Conservation (phyloP, 768 basidiomycete species). For the Serendipita vermifera region DNA sequence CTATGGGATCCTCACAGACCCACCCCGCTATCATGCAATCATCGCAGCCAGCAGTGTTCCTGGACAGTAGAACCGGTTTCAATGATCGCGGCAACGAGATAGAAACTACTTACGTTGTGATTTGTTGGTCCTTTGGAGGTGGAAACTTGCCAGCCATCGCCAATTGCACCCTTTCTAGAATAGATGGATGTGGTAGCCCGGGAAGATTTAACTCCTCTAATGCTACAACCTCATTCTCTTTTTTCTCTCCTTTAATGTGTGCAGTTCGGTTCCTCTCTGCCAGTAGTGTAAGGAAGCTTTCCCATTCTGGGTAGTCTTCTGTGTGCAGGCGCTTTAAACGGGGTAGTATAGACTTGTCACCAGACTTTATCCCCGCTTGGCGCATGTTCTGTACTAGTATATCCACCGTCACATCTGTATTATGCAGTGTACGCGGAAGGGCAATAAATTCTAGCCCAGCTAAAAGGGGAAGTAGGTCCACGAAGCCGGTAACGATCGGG, state of each 20-base stretch:
- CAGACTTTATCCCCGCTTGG: too few relatives aligned
- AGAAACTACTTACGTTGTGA: too few relatives aligned
- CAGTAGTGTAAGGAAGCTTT: not conserved
- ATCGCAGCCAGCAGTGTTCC: not conserved
- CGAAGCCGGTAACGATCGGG: not conserved
- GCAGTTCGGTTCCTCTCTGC: not conserved
- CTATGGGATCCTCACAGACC: not conserved
- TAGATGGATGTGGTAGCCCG: not conserved
- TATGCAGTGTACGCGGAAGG: not conserved
- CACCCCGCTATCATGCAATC: slow-evolving; percentile 1
- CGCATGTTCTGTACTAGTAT: not conserved
- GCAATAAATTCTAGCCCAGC: not conserved
- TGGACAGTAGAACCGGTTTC: too few relatives aligned
- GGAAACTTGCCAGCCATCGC: not conserved
- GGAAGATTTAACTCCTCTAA: not conserved
- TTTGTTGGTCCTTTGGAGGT: too few relatives aligned
- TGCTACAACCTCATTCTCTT: not conserved
- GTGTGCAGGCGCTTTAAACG: not conserved
- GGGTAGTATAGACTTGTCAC: not conserved
- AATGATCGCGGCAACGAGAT: too few relatives aligned
- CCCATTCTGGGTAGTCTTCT: not conserved
- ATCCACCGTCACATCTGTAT: not conserved
- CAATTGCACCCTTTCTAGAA: not conserved
- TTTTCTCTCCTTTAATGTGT: not conserved
- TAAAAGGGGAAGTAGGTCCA: not conserved